A percentile compares a stretch with the other conserved stretches of the same genome.
Evolutionary conservation across 2,329 filamentous ascomycete genomes (phyloP).

Genomic region (Trichoderma sp.): DNA sequence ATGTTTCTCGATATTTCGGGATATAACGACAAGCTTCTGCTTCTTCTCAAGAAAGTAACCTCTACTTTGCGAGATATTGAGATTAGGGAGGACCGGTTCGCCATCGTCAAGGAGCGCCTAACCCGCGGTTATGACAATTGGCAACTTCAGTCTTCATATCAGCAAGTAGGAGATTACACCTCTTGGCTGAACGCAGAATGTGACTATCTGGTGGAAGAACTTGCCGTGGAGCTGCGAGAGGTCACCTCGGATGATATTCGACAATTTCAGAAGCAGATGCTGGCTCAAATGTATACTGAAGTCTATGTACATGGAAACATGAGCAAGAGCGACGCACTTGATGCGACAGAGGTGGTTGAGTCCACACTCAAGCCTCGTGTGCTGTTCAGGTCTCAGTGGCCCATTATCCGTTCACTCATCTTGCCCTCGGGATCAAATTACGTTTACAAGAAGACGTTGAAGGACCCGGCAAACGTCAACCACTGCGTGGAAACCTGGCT

Average conservation of each 20-base stretch:
- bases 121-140: slow-evolving; percentile 79
- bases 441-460: slow-evolving; percentile 76
- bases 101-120: slow-evolving; percentile 85
- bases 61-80: slow-evolving; percentile 81
- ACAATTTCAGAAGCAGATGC: slow-evolving; percentile 75
- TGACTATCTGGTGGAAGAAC: slow-evolving; percentile 77
- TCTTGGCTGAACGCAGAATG: slow-evolving; percentile 77
- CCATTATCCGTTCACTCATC: slow-evolving; percentile 73
- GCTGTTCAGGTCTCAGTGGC: slow-evolving; percentile 78
- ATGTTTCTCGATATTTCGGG: slow-evolving; percentile 79
- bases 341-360: slow-evolving; percentile 81
- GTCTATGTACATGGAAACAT: slow-evolving; percentile 88
- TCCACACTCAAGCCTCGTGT: slow-evolving; percentile 71
- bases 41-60: slow-evolving; percentile 87
- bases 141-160: slow-evolving; percentile 85
- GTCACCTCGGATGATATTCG: slow-evolving; percentile 75
- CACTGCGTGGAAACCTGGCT: slow-evolving; percentile 81
- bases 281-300: slow-evolving; percentile 85
- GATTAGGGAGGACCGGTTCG: slow-evolving; percentile 83
- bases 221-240: slow-evolving; percentile 72
- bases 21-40: slow-evolving; percentile 94
- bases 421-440: slow-evolving; percentile 80
- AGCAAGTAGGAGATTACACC: slow-evolving; percentile 82
- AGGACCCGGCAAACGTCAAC: slow-evolving; percentile 87
- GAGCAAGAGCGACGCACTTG: slow-evolving; percentile 88